These are phyloP conservation scores for Pisolithus marmoratus DNA, from an alignment of 768 basidiomycete genomes.

Conservation along the genomic window DNA sequence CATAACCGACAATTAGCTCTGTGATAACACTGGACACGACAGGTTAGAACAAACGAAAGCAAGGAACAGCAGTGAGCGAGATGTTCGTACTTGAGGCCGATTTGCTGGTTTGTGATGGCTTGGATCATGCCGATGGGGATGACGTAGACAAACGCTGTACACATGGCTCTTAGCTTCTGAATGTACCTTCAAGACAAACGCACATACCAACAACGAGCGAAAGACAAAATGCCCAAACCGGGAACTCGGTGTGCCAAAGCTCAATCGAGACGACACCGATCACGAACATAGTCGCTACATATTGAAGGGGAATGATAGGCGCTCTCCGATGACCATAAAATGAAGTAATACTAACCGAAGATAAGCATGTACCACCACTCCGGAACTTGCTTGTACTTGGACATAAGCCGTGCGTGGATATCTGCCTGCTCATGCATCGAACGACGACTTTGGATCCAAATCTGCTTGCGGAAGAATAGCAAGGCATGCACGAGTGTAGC, in stretches of 20 bases:
- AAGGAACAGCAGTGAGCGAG: neutral
- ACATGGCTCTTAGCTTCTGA: neutral
- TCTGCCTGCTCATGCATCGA: slow-evolving; percentile 77
- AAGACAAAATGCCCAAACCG: slow-evolving; percentile 41
- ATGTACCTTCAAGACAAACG: neutral
- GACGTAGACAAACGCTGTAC: slow-evolving; percentile 49
- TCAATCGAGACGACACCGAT: slow-evolving; percentile 60
- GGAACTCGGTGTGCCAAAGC: slow-evolving; percentile 51
- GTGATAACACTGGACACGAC: slow-evolving; percentile 46
- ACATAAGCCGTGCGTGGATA: slow-evolving; percentile 60
- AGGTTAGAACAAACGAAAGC: neutral
- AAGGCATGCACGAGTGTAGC: slow-evolving; percentile 68
- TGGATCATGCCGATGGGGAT: slow-evolving; percentile 77
- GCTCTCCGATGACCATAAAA: neutral
- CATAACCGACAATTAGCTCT: slow-evolving; percentile 61
- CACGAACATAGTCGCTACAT: slow-evolving; percentile 39
- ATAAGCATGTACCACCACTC: slow-evolving; percentile 52
- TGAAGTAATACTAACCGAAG: slow-evolving; percentile 25
- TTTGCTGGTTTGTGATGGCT: slow-evolving; percentile 75
- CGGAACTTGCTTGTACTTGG: slow-evolving; percentile 51
- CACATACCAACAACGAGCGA: slow-evolving; percentile 37
- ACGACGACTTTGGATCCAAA: slow-evolving; percentile 64
- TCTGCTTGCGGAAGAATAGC: slow-evolving; percentile 75
- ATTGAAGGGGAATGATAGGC: slow-evolving; percentile 54
- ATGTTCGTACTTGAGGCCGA: slow-evolving; percentile 39